These are phyloP conservation scores for Leccinum broughii DNA, from an alignment of 768 basidiomycete species.

Conservation along the genomic window DNA sequence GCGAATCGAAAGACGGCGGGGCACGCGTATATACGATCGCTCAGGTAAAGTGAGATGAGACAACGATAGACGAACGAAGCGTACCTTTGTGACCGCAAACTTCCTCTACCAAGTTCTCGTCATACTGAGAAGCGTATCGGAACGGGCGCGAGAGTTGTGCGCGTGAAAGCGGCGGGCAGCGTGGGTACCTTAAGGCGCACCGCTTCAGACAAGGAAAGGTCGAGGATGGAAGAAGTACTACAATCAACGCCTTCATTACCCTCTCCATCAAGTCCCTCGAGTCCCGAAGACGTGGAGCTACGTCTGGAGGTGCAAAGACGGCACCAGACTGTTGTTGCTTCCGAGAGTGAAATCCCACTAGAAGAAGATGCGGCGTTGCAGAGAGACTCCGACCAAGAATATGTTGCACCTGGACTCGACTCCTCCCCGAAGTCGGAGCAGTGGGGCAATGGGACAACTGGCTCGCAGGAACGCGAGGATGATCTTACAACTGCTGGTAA, in stretches of 20 bases:
- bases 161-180: background rate
- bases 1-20: no score
- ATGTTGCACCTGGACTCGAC: background rate
- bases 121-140: no score
- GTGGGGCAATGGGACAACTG: background rate
- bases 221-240: constrained; percentile 29
- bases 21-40: no score
- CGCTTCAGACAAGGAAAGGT: constrained; percentile 27
- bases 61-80: no score
- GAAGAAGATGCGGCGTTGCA: background rate
- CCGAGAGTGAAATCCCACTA: background rate
- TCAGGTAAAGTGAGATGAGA: no score
- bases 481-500: background rate
- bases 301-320: constrained; percentile 5
- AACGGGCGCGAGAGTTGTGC: no score
- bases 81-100: no score
- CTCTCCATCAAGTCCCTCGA: constrained; percentile 4
- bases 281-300: background rate
- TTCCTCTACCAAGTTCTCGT: no score
- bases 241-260: constrained; percentile 10
- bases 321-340: background rate
- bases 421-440: background rate
- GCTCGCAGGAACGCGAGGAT: constrained; percentile 1
- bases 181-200: constrained; percentile 11
- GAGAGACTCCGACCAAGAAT: background rate